phyloP scores from a whole-genome alignment of 495 filamentous ascomycete genomes.

The Parathielavia hyrcaniae region DNA sequence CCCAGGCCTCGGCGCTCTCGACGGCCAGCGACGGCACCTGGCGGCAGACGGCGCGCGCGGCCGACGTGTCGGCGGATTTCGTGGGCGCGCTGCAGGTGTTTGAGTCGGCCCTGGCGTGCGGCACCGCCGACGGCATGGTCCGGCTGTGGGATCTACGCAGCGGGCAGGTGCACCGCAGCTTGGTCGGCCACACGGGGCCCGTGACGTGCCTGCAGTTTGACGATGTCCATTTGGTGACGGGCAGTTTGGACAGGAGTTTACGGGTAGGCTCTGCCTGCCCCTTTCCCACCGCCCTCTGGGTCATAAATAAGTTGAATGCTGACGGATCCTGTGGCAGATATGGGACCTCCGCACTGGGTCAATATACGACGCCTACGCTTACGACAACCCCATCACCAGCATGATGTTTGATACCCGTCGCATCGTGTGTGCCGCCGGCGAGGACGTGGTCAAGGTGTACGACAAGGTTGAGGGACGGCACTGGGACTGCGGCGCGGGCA shows the following conservation, averaged over 20 bases:
- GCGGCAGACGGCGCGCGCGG: slow-evolving; percentile 51
- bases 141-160: slow-evolving; percentile 94
- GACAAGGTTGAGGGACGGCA: slow-evolving; percentile 93
- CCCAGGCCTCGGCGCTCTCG: slow-evolving; percentile 70
- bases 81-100: slow-evolving; percentile 95
- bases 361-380: slow-evolving; percentile 94
- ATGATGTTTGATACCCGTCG: slow-evolving; percentile 96
- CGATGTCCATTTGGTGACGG: slow-evolving; percentile 89
- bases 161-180: slow-evolving; percentile 90
- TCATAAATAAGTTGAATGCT: neutral
- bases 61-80: slow-evolving; percentile 69
- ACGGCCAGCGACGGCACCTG: slow-evolving; percentile 48
- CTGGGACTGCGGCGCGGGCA: slow-evolving; percentile 92
- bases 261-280: slow-evolving; percentile 62
- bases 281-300: slow-evolving; percentile 19
- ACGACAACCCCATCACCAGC: slow-evolving; percentile 85
- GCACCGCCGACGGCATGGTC: slow-evolving; percentile 97
- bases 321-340: slow-evolving; percentile 56
- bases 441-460: slow-evolving; percentile 93
- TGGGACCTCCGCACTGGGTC: slow-evolving; percentile 97
- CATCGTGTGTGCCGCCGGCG: slow-evolving; percentile 85
- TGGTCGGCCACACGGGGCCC: slow-evolving; percentile 94
- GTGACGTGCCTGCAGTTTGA: slow-evolving; percentile 96
- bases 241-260: slow-evolving; percentile 88
- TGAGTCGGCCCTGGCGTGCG: slow-evolving; percentile 94